A percentile compares a stretch with the other conserved stretches of the same genome.
phyloP scores from a whole-genome alignment of 345 rosid species.

The Lumnitzera littorea region DNA sequence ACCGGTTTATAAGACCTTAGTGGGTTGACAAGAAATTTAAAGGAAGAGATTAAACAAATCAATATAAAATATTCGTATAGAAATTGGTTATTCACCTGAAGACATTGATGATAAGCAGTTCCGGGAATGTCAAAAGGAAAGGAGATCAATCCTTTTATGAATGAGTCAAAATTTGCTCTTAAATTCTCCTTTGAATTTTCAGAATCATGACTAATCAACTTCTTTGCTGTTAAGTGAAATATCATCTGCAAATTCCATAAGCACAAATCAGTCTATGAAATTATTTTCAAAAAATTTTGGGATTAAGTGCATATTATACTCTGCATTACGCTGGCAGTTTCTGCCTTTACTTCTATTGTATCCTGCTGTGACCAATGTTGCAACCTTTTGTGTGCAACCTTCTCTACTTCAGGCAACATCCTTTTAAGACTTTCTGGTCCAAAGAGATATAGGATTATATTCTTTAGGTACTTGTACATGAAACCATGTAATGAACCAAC shows the following conservation, averaged over 20 bases:
- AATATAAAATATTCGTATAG: no score
- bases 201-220: slow-evolving; percentile 11
- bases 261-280: background rate
- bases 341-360: slow-evolving; percentile 12
- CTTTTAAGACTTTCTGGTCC: slow-evolving; percentile 20
- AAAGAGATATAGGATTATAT: slow-evolving; percentile 3
- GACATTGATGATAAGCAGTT: slow-evolving; percentile 18
- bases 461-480: slow-evolving; percentile 16
- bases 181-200: slow-evolving; percentile 8
- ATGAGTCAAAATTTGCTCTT: background rate
- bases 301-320: background rate
- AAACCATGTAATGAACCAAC: background rate
- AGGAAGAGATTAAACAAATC: no score
- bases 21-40: no score
- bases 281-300: background rate
- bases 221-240: slow-evolving; percentile 10
- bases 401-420: slow-evolving; percentile 11
- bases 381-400: slow-evolving; percentile 1
- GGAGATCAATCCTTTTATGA: slow-evolving; percentile 21
- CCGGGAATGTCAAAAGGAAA: slow-evolving; percentile 31
- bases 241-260: slow-evolving; percentile 5
- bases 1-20: no score
- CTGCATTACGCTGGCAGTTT: slow-evolving; percentile 5
- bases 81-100: slow-evolving; percentile 10
- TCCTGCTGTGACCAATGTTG: slow-evolving; percentile 15